Evolutionary conservation across 352 stramenopile genomes (phyloP).

Genomic region (Phytophthora fragariae): DNA sequence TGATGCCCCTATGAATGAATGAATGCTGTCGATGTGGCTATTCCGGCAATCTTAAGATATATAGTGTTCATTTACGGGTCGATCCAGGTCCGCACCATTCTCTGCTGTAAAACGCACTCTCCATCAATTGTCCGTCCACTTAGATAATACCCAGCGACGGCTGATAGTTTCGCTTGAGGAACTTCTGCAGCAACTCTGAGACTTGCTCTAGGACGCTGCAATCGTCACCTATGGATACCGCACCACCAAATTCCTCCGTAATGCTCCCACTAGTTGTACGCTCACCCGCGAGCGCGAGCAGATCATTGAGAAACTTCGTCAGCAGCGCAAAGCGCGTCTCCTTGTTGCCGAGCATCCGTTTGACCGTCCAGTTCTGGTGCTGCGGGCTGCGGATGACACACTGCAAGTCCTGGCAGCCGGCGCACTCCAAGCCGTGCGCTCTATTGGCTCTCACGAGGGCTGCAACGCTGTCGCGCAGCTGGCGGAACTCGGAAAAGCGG

Average conservation of each 20-base stretch:
- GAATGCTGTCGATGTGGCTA: too few relatives aligned
- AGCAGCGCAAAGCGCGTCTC: constrained; percentile 40
- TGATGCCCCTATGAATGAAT: too few relatives aligned
- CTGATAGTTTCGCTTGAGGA: constrained; percentile 35
- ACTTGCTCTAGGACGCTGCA: constrained; percentile 29
- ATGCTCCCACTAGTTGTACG: constrained; percentile 8
- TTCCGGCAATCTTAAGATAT: too few relatives aligned
- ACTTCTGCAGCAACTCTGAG: constrained; percentile 32
- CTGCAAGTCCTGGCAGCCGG: constrained; percentile 30
- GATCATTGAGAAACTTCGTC: constrained; percentile 38
- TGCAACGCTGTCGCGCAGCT: constrained; percentile 19
- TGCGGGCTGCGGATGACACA: constrained; percentile 10
- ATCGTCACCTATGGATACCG: background rate
- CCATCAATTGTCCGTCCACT: background rate
- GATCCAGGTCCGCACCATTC: too few relatives aligned
- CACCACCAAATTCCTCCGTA: constrained; percentile 6
- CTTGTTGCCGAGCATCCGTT: constrained; percentile 30
- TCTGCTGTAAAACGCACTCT: background rate
- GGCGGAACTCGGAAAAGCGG: constrained; percentile 42
- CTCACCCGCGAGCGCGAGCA: constrained; percentile 28
- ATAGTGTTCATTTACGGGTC: too few relatives aligned
- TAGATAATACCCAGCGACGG: constrained; percentile 48
- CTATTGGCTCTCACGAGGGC: constrained; percentile 16
- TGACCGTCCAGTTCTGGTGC: constrained; percentile 38
- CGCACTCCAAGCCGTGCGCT: constrained; percentile 27